Base-by-base conservation (phyloP, 257 asterid genomes). In the Przewalskia tangutica region DNA sequence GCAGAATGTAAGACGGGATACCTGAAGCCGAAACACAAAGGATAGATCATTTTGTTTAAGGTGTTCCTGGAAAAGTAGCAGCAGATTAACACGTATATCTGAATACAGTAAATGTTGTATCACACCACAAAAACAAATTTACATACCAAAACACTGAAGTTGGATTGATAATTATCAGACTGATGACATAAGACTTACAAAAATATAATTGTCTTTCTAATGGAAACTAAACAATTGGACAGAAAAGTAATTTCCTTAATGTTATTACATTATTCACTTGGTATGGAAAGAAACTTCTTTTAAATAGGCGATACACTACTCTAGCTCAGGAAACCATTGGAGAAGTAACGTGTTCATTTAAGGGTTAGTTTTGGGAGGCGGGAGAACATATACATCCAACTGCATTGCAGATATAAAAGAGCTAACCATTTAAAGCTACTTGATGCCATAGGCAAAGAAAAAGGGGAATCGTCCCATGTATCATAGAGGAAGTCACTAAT, bases 1-100 rank as follows among this genome's bases (percentile, higher is more conserved):
- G 53, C 18, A 81, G 64, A 38, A 50, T 53, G 50, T 14, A 14
- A 56, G 36, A 32, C 67, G 48, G 63, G 82, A 84, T 89, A 96
- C 99, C 99, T 96, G 98, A 87, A 96, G 90, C 84, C 99, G 91
- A 89, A 96, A 96, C 84, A 96, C 98, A 81, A 96, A 96, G 83
- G 99, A 96, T 85, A 91, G 91, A 86, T 94, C 98, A 89, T 94
- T 93, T 89, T 96, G 98, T 84, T 94, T 94, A 85, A 96, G 93
- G 87, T 96, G 99, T 83, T 94, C 99, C 98, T 96, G 97, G 73
- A 81, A 82, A 89, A 78, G 76, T 32, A 86, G 71, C 70, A 87
- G 75, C 84, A 82, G 55, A 68, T 85, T 62, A 81, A 82, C 85
- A 82, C 60, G 70, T 40, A 79, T 20, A 56, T 75, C 23, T 13